Conservation (phyloP, 108 stramenopile species). For the Skeletonema menzelii region DNA sequence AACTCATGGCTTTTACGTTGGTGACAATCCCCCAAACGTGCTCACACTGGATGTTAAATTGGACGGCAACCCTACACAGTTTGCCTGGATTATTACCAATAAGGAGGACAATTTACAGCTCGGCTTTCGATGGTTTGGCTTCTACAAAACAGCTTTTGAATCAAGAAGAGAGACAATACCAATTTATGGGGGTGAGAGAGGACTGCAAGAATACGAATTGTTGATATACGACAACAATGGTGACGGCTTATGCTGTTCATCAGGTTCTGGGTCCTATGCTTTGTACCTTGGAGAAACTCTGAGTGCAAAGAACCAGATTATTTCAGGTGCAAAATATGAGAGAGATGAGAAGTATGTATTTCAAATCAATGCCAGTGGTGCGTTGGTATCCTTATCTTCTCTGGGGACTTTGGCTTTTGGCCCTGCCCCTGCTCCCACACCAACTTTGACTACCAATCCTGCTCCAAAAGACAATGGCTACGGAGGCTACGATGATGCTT, state of each 20-base stretch:
- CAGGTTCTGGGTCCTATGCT: conserved; percentile 15
- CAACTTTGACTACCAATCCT: neutral
- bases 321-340: conserved; percentile 6
- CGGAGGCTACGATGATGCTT: neutral
- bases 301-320: conserved; percentile 2
- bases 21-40: conserved; percentile 9
- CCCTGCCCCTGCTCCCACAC: neutral
- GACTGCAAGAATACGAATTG: conserved; percentile 16
- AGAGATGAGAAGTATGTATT: conserved; percentile 6
- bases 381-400: neutral
- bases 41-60: conserved; percentile 28
- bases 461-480: neutral
- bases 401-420: neutral
- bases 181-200: conserved; percentile 15
- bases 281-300: conserved; percentile 16
- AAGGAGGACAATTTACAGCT: conserved; percentile 18
- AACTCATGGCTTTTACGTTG: conserved; percentile 33
- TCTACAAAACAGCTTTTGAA: neutral
- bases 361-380: conserved; percentile 6
- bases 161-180: conserved; percentile 23
- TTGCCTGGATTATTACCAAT: conserved; percentile 20
- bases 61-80: conserved; percentile 15
- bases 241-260: conserved; percentile 18
- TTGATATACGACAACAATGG: conserved; percentile 8
- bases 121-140: conserved; percentile 26